A percentile compares a stretch with the other conserved stretches of the same genome.
Evolutionary conservation across 495 filamentous ascomycete genomes (phyloP).

Genomic region (Hapsidospora chrysogenum): DNA sequence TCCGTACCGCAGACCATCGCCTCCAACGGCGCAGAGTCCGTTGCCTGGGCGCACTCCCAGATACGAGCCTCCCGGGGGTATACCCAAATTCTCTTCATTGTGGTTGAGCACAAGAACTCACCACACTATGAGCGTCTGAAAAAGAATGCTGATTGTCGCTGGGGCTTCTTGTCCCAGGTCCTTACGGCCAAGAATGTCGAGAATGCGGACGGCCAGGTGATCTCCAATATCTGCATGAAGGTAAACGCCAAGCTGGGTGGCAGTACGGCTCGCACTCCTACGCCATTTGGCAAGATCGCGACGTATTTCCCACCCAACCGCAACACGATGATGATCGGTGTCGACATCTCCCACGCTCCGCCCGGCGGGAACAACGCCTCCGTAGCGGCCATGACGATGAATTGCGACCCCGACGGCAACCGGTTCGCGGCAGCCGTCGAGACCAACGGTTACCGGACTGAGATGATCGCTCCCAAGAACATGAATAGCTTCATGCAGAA

Average conservation of each 20-base stretch:
- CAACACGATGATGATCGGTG: conserved; percentile 60
- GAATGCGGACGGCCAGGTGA: conserved; percentile 54
- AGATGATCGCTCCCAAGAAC: conserved; percentile 52
- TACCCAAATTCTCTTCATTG: conserved; percentile 55
- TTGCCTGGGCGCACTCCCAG: conserved; percentile 6
- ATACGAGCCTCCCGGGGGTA: conserved; percentile 9
- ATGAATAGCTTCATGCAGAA: conserved; percentile 44
- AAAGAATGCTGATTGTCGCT: conserved; percentile 66
- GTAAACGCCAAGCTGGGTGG: conserved; percentile 94
- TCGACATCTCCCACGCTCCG: conserved; percentile 75
- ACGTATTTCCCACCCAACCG: conserved; percentile 25
- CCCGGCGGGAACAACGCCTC: conserved; percentile 46
- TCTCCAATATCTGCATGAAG: conserved; percentile 84
- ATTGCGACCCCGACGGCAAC: conserved; percentile 47
- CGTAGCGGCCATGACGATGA: conserved; percentile 75
- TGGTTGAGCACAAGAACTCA: conserved; percentile 49
- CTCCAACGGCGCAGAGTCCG: conserved; percentile 10
- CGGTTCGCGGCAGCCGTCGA: conserved; percentile 62
- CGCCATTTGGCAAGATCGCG: conserved; percentile 3
- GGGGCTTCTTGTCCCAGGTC: conserved; percentile 56
- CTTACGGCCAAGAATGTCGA: conserved; percentile 44
- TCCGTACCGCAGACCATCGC: neutral
- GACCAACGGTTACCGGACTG: conserved; percentile 58
- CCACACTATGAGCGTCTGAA: conserved; percentile 65
- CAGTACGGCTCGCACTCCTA: conserved; percentile 28